Conservation (phyloP, 805 yeast genomes). For the Pichia paraexigua region DNA sequence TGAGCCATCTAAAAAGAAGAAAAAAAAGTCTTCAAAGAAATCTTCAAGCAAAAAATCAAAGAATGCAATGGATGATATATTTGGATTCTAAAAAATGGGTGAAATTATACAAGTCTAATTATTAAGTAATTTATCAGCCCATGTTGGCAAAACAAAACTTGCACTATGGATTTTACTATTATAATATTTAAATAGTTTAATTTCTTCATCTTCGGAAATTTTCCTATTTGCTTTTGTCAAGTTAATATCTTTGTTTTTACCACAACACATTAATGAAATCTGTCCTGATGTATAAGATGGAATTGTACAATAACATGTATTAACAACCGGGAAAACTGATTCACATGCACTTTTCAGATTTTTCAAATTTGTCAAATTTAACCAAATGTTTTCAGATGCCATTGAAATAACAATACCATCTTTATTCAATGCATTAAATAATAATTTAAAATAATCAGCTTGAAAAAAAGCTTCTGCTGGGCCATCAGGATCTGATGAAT, state of each 20-base stretch:
- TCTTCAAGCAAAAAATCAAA: constrained; percentile 31
- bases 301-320: constrained; percentile 71
- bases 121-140: constrained; percentile 43
- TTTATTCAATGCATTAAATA: constrained; percentile 52
- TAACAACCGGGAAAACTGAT: constrained; percentile 51
- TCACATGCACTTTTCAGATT: constrained; percentile 40
- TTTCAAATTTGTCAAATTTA: constrained; percentile 47
- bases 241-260: constrained; percentile 41
- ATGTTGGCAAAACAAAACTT: constrained; percentile 70
- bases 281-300: constrained; percentile 89
- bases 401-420: constrained; percentile 63
- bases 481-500: constrained; percentile 88
- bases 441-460: constrained; percentile 61
- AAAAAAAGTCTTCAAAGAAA: constrained; percentile 24
- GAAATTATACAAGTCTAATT: constrained; percentile 1
- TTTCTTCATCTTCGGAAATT: constrained; percentile 38
- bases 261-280: constrained; percentile 68
- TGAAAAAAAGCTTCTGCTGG: constrained; percentile 91
- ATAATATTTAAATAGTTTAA: constrained; percentile 52
- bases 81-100: constrained; percentile 38
- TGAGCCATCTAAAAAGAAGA: constrained; percentile 20
- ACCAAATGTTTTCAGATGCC: constrained; percentile 79
- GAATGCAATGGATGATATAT: constrained; percentile 67
- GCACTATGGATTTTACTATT: constrained; percentile 58
- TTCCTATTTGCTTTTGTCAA: constrained; percentile 46